Evolutionary conservation across 1,284 basidiomycete species (phyloP).

Genomic region (Grifola frondosa): DNA sequence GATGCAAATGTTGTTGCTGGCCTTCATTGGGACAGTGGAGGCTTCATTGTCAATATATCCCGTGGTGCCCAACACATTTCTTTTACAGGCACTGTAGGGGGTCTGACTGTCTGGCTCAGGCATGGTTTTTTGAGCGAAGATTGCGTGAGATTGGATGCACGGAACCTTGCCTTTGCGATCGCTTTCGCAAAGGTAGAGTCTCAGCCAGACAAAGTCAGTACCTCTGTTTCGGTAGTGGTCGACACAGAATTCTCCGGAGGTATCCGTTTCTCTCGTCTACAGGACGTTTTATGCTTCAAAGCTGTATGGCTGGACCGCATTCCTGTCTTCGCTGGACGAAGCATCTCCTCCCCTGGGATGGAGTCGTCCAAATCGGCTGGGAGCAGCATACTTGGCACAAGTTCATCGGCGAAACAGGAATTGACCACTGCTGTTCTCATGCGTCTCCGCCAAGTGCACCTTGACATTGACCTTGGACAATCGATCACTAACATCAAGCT

Average conservation of each 20-base stretch:
- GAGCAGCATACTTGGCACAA: slow-evolving; percentile 9
- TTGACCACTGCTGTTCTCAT: slow-evolving; percentile 63
- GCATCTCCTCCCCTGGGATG: slow-evolving; percentile 26
- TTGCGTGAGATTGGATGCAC: slow-evolving; percentile 71
- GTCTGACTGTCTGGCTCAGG: slow-evolving; percentile 74
- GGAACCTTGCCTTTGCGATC: slow-evolving; percentile 73
- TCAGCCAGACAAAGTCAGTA: slow-evolving; percentile 38
- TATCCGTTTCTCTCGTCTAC: slow-evolving; percentile 76
- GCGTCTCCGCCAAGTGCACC: slow-evolving; percentile 67
- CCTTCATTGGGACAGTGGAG: slow-evolving; percentile 89
- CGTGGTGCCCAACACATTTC: slow-evolving; percentile 69
- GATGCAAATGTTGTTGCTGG: slow-evolving; percentile 87
- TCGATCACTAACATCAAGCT: slow-evolving; percentile 67
- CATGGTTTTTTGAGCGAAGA: slow-evolving; percentile 82
- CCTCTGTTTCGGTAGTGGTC: slow-evolving; percentile 65
- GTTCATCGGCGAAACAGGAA: slow-evolving; percentile 39
- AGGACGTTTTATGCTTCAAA: slow-evolving; percentile 87
- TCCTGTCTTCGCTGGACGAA: slow-evolving; percentile 60
- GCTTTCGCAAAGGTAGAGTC: slow-evolving; percentile 56
- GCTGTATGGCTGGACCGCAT: slow-evolving; percentile 89
- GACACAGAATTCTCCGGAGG: slow-evolving; percentile 77
- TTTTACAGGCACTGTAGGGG: slow-evolving; percentile 77
- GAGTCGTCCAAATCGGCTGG: slow-evolving; percentile 21
- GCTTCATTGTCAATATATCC: slow-evolving; percentile 77
- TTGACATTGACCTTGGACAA: slow-evolving; percentile 78